These are phyloP conservation scores for Cicer judaicum DNA, from an alignment of 306 rosid species.

Conservation along the genomic window DNA sequence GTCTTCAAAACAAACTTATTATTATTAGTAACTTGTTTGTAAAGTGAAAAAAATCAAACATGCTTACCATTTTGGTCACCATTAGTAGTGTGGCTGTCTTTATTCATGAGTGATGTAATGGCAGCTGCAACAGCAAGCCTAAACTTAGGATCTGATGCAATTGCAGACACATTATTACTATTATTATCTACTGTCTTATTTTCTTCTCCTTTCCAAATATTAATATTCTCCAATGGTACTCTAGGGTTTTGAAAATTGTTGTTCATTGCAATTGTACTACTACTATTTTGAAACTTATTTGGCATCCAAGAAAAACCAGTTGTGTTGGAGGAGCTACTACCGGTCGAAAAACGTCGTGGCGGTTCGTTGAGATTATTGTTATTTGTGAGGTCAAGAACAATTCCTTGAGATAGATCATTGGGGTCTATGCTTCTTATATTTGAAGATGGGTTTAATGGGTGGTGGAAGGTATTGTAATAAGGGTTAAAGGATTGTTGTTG, in stretches of 20 bases:
- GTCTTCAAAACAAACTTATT: slow-evolving; percentile 26
- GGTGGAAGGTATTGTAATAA: slow-evolving; percentile 42
- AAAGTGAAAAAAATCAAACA: neutral
- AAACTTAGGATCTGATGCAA: slow-evolving; percentile 91
- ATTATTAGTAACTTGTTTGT: neutral
- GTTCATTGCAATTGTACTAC: slow-evolving; percentile 22
- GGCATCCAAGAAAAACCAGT: slow-evolving; percentile 58
- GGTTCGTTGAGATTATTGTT: slow-evolving; percentile 41
- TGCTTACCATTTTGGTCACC: slow-evolving; percentile 7
- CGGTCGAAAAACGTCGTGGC: slow-evolving; percentile 31
- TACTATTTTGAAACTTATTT: slow-evolving; percentile 32
- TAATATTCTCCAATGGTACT: slow-evolving; percentile 9
- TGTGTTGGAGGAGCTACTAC: slow-evolving; percentile 44
- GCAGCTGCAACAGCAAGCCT: slow-evolving; percentile 93
- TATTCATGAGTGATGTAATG: slow-evolving; percentile 70
- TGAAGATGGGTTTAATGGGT: slow-evolving; percentile 42
- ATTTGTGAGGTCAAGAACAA: slow-evolving; percentile 71
- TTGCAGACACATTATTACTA: slow-evolving; percentile 61
- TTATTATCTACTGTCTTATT: neutral
- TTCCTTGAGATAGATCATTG: slow-evolving; percentile 65
- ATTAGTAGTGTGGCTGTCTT: slow-evolving; percentile 53
- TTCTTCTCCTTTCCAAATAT: slow-evolving; percentile 49
- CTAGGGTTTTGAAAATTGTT: slow-evolving; percentile 39
- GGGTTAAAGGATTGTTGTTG: slow-evolving; percentile 45
- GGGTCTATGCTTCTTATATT: slow-evolving; percentile 52